A percentile compares a stretch with the other conserved stretches of the same genome.
Conservation (phyloP, 2,329 filamentous ascomycete genomes). For the Diaporthe humulicola region DNA sequence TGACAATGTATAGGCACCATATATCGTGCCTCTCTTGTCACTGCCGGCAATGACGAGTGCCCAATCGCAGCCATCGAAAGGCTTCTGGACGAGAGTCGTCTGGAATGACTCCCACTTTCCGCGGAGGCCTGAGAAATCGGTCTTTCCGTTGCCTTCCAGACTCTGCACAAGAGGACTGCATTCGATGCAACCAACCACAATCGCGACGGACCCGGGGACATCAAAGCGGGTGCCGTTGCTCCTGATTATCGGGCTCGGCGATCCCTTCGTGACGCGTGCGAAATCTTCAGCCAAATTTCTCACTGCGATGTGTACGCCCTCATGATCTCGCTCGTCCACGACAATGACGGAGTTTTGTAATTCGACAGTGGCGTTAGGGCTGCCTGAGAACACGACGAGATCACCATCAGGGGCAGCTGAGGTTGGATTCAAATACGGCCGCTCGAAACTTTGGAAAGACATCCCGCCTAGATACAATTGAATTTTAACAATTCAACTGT, state of each 20-base stretch:
- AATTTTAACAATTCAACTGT: background rate
- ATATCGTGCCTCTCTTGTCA: slow-evolving; percentile 71
- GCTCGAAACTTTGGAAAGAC: background rate
- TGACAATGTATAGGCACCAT: slow-evolving; percentile 70
- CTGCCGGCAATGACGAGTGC: slow-evolving; percentile 70
- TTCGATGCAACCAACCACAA: slow-evolving; percentile 66
- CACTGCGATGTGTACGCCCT: slow-evolving; percentile 51
- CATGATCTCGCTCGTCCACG: slow-evolving; percentile 47
- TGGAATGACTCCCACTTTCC: slow-evolving; percentile 72
- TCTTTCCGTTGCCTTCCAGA: slow-evolving; percentile 57
- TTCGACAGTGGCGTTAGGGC: background rate
- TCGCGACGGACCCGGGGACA: slow-evolving; percentile 48
- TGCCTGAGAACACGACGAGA: background rate
- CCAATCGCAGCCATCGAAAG: slow-evolving; percentile 57
- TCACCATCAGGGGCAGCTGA: background rate
- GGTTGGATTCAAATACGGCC: background rate
- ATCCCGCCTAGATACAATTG: background rate
- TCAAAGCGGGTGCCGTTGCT: background rate
- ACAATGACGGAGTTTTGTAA: slow-evolving; percentile 33
- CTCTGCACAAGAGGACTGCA: slow-evolving; percentile 60
- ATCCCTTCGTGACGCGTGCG: slow-evolving; percentile 44
- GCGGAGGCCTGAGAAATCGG: slow-evolving; percentile 61
- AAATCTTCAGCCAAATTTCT: slow-evolving; percentile 49
- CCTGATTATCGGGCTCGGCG: slow-evolving; percentile 27
- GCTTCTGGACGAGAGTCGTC: slow-evolving; percentile 61